Evolutionary conservation across 2,329 filamentous ascomycete genomes (phyloP).

Genomic region (Xylaria sp.): DNA sequence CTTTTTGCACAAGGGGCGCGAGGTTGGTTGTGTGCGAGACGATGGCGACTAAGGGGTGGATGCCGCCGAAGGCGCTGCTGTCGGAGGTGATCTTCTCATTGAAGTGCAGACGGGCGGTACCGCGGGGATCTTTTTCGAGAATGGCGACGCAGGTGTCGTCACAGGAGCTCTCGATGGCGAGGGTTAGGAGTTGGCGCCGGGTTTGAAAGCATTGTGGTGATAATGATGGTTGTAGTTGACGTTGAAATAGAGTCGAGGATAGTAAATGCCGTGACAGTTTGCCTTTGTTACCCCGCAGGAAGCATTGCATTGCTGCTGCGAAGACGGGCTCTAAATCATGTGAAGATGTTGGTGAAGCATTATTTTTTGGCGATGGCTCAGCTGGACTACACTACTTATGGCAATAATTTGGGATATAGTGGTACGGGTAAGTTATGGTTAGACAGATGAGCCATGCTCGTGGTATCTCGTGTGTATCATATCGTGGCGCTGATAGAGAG

Average conservation of each 20-base stretch:
- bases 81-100: constrained; percentile 78
- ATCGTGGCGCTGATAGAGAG: no score
- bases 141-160: constrained; percentile 91
- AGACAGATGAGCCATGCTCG: no score
- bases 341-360: not conserved
- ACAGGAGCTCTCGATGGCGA: constrained; percentile 81
- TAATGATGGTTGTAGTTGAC: no score
- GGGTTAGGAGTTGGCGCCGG: constrained; percentile 41
- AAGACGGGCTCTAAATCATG: not conserved
- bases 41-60: constrained; percentile 72
- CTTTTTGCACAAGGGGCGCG: constrained; percentile 60
- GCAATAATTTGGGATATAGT: no score
- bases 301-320: constrained; percentile 4
- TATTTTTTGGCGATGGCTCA: not conserved
- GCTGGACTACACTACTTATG: not conserved
- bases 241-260: not conserved
- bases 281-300: constrained; percentile 4
- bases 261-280: constrained; percentile 6
- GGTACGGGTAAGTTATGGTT: no score
- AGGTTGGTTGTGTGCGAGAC: constrained; percentile 69
- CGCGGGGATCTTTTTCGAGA: constrained; percentile 50
- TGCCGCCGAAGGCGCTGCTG: constrained; percentile 67
- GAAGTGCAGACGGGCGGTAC: constrained; percentile 60
- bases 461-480: no score
- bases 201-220: not conserved